These are phyloP conservation scores for Coelastrella sp. DNA, from an alignment of 139 green algal genomes.

Conservation along the genomic window DNA sequence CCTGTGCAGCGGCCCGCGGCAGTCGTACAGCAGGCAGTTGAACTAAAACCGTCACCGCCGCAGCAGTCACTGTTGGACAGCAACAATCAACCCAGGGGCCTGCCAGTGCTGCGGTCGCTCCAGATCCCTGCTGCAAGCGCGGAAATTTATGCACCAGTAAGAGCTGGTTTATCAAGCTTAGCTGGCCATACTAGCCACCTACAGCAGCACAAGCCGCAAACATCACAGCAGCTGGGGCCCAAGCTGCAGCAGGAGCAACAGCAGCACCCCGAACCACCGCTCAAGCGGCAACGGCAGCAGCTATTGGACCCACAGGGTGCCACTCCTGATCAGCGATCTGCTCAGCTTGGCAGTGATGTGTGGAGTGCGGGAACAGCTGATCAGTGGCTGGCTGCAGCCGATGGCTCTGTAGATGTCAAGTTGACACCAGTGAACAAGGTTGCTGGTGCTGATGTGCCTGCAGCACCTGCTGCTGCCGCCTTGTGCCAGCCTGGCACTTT, in stretches of 20 bases:
- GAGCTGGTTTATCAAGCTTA: too few relatives aligned
- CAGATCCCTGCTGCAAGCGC: too few relatives aligned
- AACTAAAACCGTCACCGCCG: too few relatives aligned
- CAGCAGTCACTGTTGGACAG: too few relatives aligned
- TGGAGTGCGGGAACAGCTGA: background rate
- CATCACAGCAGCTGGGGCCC: background rate
- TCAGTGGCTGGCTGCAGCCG: background rate
- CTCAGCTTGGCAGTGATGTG: background rate
- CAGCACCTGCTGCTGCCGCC: background rate
- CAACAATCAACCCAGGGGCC: too few relatives aligned
- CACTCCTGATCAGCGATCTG: too few relatives aligned
- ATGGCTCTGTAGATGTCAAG: background rate
- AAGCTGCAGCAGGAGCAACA: slow-evolving; percentile 4
- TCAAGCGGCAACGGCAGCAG: background rate
- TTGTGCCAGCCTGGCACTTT: background rate
- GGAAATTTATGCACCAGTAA: too few relatives aligned
- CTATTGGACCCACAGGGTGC: too few relatives aligned
- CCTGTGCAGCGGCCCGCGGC: background rate
- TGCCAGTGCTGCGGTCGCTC: too few relatives aligned
- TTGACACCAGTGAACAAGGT: background rate
- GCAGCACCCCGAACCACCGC: background rate
- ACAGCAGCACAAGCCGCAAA: background rate
- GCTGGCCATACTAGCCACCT: too few relatives aligned
- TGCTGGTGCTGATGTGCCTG: background rate
- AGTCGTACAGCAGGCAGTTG: too few relatives aligned